phyloP scores from a whole-genome alignment of 148 eudicot species.

The Heliamphora exappendiculata region DNA sequence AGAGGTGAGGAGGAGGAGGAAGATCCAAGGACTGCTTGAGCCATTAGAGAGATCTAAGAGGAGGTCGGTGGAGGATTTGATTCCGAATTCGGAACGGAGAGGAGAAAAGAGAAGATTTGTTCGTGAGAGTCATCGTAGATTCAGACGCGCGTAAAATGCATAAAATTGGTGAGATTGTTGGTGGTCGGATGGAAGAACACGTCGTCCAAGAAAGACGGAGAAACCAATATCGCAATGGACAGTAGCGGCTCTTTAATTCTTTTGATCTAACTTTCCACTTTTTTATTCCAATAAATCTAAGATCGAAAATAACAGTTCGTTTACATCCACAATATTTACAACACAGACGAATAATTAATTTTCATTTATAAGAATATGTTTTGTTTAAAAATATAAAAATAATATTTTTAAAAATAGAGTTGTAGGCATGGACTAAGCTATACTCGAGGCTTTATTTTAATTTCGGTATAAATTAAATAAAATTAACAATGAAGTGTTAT shows the following conservation, averaged over 20 bases:
- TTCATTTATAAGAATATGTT: too few species aligned
- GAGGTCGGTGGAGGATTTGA: background rate
- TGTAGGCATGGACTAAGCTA: too few species aligned
- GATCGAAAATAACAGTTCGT: too few species aligned
- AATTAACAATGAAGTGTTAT: too few species aligned
- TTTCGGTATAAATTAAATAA: too few species aligned
- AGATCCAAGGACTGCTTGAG: constrained; percentile 31
- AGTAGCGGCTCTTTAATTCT: background rate
- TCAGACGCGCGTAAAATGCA: background rate
- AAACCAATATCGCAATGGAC: constrained; percentile 46
- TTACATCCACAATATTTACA: too few species aligned
- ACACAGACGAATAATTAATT: too few species aligned
- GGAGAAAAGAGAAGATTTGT: background rate
- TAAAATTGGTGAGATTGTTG: background rate
- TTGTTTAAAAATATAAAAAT: too few species aligned
- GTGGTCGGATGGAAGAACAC: constrained; percentile 29
- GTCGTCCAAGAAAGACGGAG: constrained; percentile 85
- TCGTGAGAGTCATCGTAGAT: background rate
- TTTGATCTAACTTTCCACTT: too few species aligned
- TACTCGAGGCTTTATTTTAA: too few species aligned
- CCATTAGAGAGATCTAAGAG: constrained; percentile 26
- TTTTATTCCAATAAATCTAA: too few species aligned
- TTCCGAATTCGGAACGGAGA: background rate
- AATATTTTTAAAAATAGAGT: too few species aligned
- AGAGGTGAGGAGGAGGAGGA: constrained; percentile 13